These are phyloP conservation scores for Botrytis elliptica DNA, from an alignment of 2,329 filamentous ascomycete genomes.

Conservation along the genomic window DNA sequence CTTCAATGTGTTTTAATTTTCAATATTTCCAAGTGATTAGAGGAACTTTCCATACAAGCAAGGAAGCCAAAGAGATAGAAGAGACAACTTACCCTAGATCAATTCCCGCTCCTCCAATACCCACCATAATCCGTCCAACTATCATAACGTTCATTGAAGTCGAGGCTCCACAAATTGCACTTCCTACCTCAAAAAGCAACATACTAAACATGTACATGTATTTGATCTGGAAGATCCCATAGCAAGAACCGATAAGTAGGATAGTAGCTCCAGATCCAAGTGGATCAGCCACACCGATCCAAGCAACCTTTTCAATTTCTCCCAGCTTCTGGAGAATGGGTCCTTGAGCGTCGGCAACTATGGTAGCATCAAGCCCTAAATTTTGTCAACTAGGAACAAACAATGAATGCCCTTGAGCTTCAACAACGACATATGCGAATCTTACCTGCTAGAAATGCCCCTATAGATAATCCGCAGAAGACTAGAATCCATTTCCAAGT, in stretches of 20 bases:
- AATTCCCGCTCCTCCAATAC: not conserved
- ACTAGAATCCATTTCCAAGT: slow-evolving; percentile 1
- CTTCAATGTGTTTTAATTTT: not conserved
- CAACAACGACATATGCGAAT: not conserved
- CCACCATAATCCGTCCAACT: not conserved
- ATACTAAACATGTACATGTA: slow-evolving; percentile 28
- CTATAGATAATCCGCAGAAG: not conserved
- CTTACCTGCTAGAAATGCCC: not conserved
- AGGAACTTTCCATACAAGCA: not conserved
- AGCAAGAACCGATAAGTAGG: slow-evolving; percentile 28
- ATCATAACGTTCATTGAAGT: not conserved
- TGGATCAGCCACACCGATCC: slow-evolving; percentile 37
- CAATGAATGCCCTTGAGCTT: not conserved
- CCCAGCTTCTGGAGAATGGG: slow-evolving; percentile 33
- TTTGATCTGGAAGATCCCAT: slow-evolving; percentile 32
- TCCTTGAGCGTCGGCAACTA: slow-evolving; percentile 32
- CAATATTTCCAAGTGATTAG: not conserved
- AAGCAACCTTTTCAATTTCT: slow-evolving; percentile 34
- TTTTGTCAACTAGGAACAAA: not conserved
- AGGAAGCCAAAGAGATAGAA: not conserved
- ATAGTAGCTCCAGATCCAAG: slow-evolving; percentile 32
- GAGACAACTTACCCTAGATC: not conserved
- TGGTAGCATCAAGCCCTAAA: slow-evolving; percentile 6
- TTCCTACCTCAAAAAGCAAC: slow-evolving; percentile 29
- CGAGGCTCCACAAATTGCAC: slow-evolving; percentile 31